Conservation (phyloP, 148 eudicot species). For the Cornus controversa region DNA sequence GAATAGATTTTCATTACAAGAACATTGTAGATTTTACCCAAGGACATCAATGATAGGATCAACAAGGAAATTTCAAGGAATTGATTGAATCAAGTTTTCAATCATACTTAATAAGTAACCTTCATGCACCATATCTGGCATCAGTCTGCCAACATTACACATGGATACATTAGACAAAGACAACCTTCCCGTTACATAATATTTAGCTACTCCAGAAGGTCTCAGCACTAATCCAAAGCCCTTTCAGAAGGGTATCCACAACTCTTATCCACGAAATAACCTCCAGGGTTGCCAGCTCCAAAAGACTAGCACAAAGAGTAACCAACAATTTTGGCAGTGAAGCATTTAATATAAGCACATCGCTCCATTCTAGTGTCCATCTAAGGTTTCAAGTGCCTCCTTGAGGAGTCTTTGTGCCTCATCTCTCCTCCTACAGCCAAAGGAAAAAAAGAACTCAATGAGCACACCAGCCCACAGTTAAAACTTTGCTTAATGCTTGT, state of each 20-base stretch:
- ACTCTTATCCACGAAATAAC: neutral
- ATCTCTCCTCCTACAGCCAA: slow-evolving; percentile 70
- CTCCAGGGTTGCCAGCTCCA: neutral
- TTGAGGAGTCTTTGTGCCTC: slow-evolving; percentile 74
- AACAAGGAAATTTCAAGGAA: too few species aligned
- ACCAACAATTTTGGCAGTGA: neutral
- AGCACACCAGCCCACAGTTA: neutral
- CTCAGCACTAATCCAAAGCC: neutral
- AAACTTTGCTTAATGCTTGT: neutral
- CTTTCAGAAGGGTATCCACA: neutral
- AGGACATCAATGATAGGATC: too few species aligned
- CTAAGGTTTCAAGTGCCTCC: slow-evolving; percentile 79
- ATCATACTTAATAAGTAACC: too few species aligned
- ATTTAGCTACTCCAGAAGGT: neutral
- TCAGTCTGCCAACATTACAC: too few species aligned
- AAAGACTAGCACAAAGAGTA: neutral
- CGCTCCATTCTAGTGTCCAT: slow-evolving; percentile 46
- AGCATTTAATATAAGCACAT: too few species aligned
- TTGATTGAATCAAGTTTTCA: too few species aligned
- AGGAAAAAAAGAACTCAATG: neutral
- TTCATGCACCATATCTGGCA: too few species aligned
- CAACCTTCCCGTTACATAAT: neutral
- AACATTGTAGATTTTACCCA: too few species aligned
- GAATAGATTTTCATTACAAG: too few species aligned
- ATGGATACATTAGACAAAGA: too few species aligned